A percentile compares a stretch with the other conserved stretches of the same genome.
phyloP scores from a whole-genome alignment of 306 rosid species.

The Vigna reflexopilosa region DNA sequence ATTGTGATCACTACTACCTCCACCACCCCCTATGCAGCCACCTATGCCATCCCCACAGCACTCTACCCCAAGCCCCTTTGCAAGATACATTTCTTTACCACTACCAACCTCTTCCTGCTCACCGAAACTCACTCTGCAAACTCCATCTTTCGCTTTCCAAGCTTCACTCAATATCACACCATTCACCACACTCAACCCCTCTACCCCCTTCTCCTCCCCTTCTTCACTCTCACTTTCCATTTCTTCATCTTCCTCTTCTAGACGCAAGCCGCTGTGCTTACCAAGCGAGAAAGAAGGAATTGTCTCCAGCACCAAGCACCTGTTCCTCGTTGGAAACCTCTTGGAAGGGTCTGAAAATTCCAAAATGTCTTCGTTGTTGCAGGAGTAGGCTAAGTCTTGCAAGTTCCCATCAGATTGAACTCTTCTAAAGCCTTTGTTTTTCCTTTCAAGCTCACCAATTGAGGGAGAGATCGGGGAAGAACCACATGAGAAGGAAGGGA shows the following conservation, averaged over 20 bases:
- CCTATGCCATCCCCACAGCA: slow-evolving; percentile 51
- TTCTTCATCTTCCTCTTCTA: slow-evolving; percentile 66
- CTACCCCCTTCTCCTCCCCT: slow-evolving; percentile 38
- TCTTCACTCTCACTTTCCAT: slow-evolving; percentile 53
- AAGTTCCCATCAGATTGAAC: slow-evolving; percentile 89
- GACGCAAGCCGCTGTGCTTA: slow-evolving; percentile 33
- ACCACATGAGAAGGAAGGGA: slow-evolving; percentile 50
- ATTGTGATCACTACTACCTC: slow-evolving; percentile 48
- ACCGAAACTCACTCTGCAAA: slow-evolving; percentile 47
- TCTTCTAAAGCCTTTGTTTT: slow-evolving; percentile 65
- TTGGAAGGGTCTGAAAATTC: slow-evolving; percentile 35
- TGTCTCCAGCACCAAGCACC: slow-evolving; percentile 52
- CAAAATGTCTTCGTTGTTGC: slow-evolving; percentile 50
- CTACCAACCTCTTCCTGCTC: slow-evolving; percentile 38
- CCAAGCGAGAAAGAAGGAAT: slow-evolving; percentile 62
- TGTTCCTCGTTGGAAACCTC: slow-evolving; percentile 44
- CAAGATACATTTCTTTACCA: slow-evolving; percentile 58
- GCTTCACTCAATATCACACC: slow-evolving; percentile 47
- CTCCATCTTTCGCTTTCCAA: slow-evolving; percentile 44
- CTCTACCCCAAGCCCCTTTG: slow-evolving; percentile 66
- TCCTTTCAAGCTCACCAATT: slow-evolving; percentile 49
- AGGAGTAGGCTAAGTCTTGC: slow-evolving; percentile 56
- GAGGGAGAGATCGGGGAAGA: slow-evolving; percentile 88
- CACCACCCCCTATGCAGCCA: slow-evolving; percentile 45
- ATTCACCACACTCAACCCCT: slow-evolving; percentile 34